Base-by-base conservation (phyloP, 2,329 filamentous ascomycete genomes). In the Colletotrichum salicis region DNA sequence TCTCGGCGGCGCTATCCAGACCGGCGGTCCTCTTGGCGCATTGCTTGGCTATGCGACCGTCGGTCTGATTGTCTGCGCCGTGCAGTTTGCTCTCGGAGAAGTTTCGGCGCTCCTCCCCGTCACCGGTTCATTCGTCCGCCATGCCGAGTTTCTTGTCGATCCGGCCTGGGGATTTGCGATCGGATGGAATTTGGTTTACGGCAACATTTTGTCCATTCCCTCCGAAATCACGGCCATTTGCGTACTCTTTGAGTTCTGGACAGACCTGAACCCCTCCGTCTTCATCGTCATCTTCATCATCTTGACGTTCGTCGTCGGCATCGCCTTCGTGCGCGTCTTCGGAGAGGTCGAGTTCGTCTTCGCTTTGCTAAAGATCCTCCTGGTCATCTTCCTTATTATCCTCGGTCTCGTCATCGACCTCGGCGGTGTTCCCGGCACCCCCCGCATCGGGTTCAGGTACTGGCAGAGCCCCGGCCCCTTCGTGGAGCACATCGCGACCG, bases 111-210 rank as follows among this genome's bases (percentile, higher is more conserved):
- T 91, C 76, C 85, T 90, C 22, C 90, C 89, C 4, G 86, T 91
- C n/a, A 90, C 89, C 13, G 89, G 89, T 27, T 86, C 87, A 48
- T 91, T 91, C 79, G 89, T 90, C 63, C 84, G 88, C 8, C 90
- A 91, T 78, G 83, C 86, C 64, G 86, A 89, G 75, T 87, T 89
- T 48, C 86, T 91, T 57, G 86, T 91, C 70, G 90, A 91, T 76
- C 89, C 89, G 59, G 86, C 90, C 1, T 86, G 88, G 79, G 87
- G 87, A 4, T 88, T 88, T 64, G 86, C 86, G 62, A 81, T 87
- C 59, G 86, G 86, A 22, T 87, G 85, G 85, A 88, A 88, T 74
- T 89, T 89, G 77, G 92, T 89, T 89, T 91, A 91, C 60, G 68
- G 69, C 54, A 72, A 67, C 58, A 67, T 70, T 74, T 77, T 88